Conservation (phyloP, 177 flowering plant genomes). For the Tripterygium wilfordii region DNA sequence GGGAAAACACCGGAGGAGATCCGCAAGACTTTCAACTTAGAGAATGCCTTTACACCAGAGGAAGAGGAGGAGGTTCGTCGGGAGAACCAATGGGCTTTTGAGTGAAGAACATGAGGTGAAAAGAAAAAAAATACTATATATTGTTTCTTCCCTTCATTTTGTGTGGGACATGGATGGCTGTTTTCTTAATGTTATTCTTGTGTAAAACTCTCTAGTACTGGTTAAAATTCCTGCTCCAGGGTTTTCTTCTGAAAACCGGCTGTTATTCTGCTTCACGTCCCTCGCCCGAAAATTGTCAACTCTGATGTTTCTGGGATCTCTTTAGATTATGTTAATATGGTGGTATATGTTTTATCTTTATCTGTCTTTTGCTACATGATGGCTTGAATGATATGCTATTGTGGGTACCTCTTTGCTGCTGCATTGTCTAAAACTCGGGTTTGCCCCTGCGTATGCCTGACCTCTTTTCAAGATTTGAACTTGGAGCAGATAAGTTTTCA, state of each 20-base stretch:
- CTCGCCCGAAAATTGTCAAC: not conserved
- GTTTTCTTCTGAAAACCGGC: not conserved
- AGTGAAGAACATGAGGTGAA: slow-evolving; percentile 21
- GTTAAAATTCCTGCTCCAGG: too few species aligned
- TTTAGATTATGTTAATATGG: slow-evolving; percentile 10
- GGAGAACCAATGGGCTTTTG: slow-evolving; percentile 87
- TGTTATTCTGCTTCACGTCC: not conserved
- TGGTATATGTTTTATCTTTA: not conserved
- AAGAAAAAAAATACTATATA: not conserved
- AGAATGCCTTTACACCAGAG: slow-evolving; percentile 74
- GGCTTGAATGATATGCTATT: too few species aligned
- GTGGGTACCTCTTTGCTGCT: too few species aligned
- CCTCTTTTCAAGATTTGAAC: too few species aligned
- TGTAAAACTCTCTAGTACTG: too few species aligned
- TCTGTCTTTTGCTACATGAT: too few species aligned
- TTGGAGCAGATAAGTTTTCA: too few species aligned
- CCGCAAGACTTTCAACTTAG: slow-evolving; percentile 62
- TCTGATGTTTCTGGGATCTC: not conserved
- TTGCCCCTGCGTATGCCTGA: too few species aligned
- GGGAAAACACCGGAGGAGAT: slow-evolving; percentile 77
- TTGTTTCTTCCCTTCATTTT: not conserved
- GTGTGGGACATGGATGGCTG: slow-evolving; percentile 1
- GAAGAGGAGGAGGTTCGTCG: slow-evolving; percentile 77
- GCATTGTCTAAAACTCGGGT: too few species aligned
- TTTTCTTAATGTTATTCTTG: too few species aligned